Percentiles rank a stretch among this genome's conserved stretches.
Evolutionary conservation across 2,329 filamentous ascomycete species (phyloP).

Genomic region (Tolypocladium endophyticum): DNA sequence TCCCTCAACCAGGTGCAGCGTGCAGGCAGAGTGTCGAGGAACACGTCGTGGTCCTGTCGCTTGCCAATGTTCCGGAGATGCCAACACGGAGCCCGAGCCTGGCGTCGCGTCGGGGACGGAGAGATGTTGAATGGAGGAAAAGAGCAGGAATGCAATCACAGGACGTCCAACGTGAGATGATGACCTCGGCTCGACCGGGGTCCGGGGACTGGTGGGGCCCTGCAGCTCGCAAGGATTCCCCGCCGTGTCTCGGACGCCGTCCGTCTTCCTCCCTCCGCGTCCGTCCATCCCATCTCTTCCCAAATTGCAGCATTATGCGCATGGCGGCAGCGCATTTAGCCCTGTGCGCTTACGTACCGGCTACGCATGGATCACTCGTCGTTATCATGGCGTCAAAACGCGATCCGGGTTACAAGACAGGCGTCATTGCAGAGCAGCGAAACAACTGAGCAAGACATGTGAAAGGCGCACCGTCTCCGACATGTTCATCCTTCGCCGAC

Average conservation of each 20-base stretch:
- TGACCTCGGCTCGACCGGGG: background rate
- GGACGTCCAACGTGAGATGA: background rate
- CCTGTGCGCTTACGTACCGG: background rate
- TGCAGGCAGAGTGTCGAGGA: background rate
- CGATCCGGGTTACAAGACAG: background rate
- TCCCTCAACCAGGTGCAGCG: background rate
- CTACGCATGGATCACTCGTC: background rate
- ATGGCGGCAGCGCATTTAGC: background rate
- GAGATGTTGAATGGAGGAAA: background rate
- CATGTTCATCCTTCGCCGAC: background rate
- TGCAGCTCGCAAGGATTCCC: conserved; percentile 1
- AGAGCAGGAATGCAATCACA: background rate
- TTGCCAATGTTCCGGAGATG: background rate
- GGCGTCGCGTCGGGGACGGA: background rate
- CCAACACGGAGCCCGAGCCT: background rate
- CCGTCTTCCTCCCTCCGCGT: background rate
- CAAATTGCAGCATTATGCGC: background rate
- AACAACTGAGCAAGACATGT: background rate
- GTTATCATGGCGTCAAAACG: background rate
- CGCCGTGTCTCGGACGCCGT: background rate
- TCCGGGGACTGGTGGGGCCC: background rate
- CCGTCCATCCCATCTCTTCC: background rate
- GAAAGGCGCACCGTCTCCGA: background rate
- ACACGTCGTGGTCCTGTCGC: background rate
- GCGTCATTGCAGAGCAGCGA: background rate